Base-by-base conservation (phyloP, 2,329 filamentous ascomycete genomes). In the Claviceps digitariae region DNA sequence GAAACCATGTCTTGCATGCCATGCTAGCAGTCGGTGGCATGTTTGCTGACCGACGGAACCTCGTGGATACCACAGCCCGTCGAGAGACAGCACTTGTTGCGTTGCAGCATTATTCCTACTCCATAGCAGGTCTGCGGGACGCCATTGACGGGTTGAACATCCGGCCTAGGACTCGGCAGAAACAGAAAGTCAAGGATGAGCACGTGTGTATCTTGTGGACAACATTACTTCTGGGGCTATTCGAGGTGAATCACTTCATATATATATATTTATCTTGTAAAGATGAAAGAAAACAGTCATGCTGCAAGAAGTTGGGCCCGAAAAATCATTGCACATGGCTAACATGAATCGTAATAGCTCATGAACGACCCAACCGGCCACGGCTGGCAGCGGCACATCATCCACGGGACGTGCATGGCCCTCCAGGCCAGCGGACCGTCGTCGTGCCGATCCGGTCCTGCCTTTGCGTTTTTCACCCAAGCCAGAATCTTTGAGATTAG, bases 221-320 rank as follows among this genome's bases (percentile, higher is more conserved):
- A 0, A 69, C 67, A 0, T 57, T 68, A 3, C 47, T 68, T 0
- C 54, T 69, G 0, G 67, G 67, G 0, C 48, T 69, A 1, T 69
- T 68, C 9, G 67, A 69, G 57, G 67, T 69, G n/a, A n/a, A n/a
- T n/a, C n/a, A n/a, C n/a, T n/a, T n/a, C n/a, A n/a, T 34, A 34
- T 34, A 34, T 12, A 34, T 12, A 34, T 12, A 34, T 34, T 9
- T 34, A 12, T 34, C 10, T n/a, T n/a, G n/a, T n/a, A n/a, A n/a
- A n/a, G n/a, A n/a, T n/a, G n/a, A 36, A 15, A 17, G 13, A 34
- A 34, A 34, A 36, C 15, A 36, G 17, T 15, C 2, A 36, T 15
- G 4, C 3, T 41, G 13, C 23, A 34, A 27, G 20, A 25, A 15
- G 15, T 1, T 2, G 29, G 13, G 8, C 7, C 9, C 25, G 6